Evolutionary conservation across 352 stramenopile species (phyloP), one percentile per base, ranked within the genome.

Genomic region (Phytopythium mirpurense): DNA sequence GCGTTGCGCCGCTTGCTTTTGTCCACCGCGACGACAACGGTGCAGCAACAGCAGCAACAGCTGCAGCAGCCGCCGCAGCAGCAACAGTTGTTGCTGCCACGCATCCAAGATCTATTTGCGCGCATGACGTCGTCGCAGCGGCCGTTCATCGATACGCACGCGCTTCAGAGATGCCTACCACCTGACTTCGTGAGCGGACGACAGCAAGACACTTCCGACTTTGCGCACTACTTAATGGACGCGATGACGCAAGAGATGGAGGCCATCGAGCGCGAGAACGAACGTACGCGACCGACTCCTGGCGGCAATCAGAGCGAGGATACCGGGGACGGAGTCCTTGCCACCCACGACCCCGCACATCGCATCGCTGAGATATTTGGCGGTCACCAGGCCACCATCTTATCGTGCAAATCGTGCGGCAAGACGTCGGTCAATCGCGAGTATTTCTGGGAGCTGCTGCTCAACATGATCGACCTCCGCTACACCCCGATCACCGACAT

Each of bases 381-480:
- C 15, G 85, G 85, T 8, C 68, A 78, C 41, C 83, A 92, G 67
- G 82, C 85, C 3, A 93, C 83, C 7, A 87, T 95, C 57, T 36
- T 93, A 32, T 76, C 78, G 7, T 95, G 85, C 67, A 95, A 95
- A 53, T 66, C 66, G 1, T 95, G 85, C 42, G 79, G 79, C 5
- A 90, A 92, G 38, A 87, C 73, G 27, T 91, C 80, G 0, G 74
- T 92, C 15, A 92, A 90, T 48, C 70, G 68, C 23, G 85, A 95
- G 51, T 95, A 95, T 60, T 95, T 93, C 52, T 95, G 85, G 85
- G 85, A 95, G 49, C 60, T 95, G 31, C 55, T 95, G 50, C 65
- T 95, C 23, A 95, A 95, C 55, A 92, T 95, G 82, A 90, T 95
- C 38, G 85, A 95, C 50, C 67, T 95, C 35, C 72, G 79, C 3